Base-by-base conservation (phyloP, 352 stramenopile genomes). In the Pilasporangium apinafurcum region DNA sequence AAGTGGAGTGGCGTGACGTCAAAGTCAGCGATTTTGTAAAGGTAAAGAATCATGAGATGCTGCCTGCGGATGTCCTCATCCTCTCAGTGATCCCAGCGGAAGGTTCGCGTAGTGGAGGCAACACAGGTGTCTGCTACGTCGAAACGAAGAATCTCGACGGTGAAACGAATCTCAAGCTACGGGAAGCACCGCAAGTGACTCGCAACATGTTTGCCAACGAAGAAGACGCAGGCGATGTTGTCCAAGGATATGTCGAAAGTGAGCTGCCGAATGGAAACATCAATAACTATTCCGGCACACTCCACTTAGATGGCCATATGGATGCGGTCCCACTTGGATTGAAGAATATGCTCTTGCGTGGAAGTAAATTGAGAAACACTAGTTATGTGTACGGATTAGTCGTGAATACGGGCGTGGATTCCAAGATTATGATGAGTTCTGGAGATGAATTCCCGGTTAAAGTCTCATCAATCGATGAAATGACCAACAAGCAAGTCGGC, bases 351-450 rank as follows among this genome's bases (percentile, higher is more conserved):
- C 59, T 97, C 5, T 65, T 96, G 40, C 80, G 91, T 8, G 91
- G 89, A 8, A 92, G 85, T 56, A 82, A 92, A 41, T 44, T 97
- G 5, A 78, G 90, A 4, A 96, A 96, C 51, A 97, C 90, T 7
- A 83, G 83, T 22, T 94, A 46, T 28, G 73, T 85, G 4, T 92
- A 92, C 26, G 93, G 90, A 0, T 48, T 98, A 6, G 95, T 97
- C 5, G 67, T 97, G 8, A 97, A 98, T 58, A 97, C 89, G 6
- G 91, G 90, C 20, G 62, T 94, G 24, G 90, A 98, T 44, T 76
- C 70, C 5, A 97, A 97, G 57, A 94, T 97, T 40, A 94, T 95
- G 73, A 89, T 90, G 81, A 96, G 77, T 49, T 88, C 80, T 2
- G 77, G 74, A 2, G 72, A 92, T 34, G 80, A 86, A 34, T 88